Evolutionary conservation across 257 asterid species (phyloP), one percentile per base, ranked within the genome.

Genomic region (Fraxinus pennsylvanica): DNA sequence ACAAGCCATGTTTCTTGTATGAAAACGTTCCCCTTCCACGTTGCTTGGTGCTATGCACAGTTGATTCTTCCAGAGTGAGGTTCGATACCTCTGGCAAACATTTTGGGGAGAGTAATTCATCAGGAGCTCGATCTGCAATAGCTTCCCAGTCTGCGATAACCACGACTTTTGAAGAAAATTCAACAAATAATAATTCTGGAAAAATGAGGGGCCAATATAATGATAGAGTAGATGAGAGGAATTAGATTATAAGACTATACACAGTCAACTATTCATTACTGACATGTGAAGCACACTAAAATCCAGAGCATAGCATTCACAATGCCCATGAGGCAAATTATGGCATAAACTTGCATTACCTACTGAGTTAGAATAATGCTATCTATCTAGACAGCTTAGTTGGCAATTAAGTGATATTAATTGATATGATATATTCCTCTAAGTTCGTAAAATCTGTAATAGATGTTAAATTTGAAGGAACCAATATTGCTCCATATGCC

Each of bases 1-100:
- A 92, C 81, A 96, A 81, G 73, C 92, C 91, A 74, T 84, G 87
- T 78, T 83, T 92, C 77, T 84, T 79, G 78, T 92, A 91, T 21
- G 91, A 76, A 82, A 96, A 96, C 30, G 90, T 86, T 69, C 99
- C 99, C 86, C 99, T 87, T 85, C 99, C 99, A 81, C 97, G 96
- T 22, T 92, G 86, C 75, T 85, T 96, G 78, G 86, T 85, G 71
- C 75, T 78, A 80, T 89, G 88, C 75, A 76, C 82, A 78, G 84
- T 87, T 36, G 87, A 67, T 30, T 86, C 97, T 73, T 88, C 87
- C 76, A 90, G 79, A 21, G 91, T 86, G 57, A 89, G 92, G 74
- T 87, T 85, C 4, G 97, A 89, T 33, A 93, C 82, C 74, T 79
- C 89, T 1, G 92, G 90, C 83, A 89, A 80, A 81, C 74, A 47